These are phyloP conservation scores for Craterostigma plantagineum DNA, from an alignment of 257 asterid genomes.

Conservation along the genomic window DNA sequence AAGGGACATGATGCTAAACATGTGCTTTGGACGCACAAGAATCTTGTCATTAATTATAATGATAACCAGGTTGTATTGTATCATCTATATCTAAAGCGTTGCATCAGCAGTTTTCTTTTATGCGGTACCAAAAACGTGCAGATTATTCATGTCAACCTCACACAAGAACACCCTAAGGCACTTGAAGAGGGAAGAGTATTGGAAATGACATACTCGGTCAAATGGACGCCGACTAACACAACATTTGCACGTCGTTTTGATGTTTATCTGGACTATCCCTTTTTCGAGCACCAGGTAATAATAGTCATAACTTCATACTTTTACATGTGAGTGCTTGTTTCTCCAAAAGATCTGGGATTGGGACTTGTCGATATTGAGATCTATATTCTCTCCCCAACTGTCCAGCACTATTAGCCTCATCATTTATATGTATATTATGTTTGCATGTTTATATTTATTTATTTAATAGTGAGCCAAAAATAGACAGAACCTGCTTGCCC, in stretches of 20 bases:
- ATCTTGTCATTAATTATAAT: constrained; percentile 34
- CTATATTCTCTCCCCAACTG: too few species aligned
- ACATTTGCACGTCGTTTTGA: constrained; percentile 90
- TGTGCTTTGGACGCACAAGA: constrained; percentile 43
- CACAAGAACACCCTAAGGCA: constrained; percentile 73
- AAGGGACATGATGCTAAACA: constrained; percentile 31
- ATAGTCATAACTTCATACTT: constrained; percentile 1
- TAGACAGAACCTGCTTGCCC: not conserved
- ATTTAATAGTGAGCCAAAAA: too few species aligned
- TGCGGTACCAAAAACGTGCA: constrained; percentile 14
- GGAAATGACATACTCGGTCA: constrained; percentile 87
- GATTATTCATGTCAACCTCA: constrained; percentile 92
- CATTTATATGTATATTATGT: too few species aligned
- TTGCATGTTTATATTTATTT: too few species aligned
- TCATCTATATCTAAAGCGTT: too few species aligned
- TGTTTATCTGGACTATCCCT: constrained; percentile 91
- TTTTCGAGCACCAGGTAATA: constrained; percentile 93
- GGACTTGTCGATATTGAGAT: too few species aligned
- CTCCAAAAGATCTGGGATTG: too few species aligned
- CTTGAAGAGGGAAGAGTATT: constrained; percentile 57
- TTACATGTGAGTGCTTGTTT: not conserved
- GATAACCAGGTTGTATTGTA: not conserved
- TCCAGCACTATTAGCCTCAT: not conserved
- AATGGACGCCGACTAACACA: constrained; percentile 60
- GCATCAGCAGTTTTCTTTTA: too few species aligned